Evolutionary conservation across 208 protist genomes (phyloP), one percentile per base, ranked within the genome.

Genomic region (Hexamita inflata): DNA sequence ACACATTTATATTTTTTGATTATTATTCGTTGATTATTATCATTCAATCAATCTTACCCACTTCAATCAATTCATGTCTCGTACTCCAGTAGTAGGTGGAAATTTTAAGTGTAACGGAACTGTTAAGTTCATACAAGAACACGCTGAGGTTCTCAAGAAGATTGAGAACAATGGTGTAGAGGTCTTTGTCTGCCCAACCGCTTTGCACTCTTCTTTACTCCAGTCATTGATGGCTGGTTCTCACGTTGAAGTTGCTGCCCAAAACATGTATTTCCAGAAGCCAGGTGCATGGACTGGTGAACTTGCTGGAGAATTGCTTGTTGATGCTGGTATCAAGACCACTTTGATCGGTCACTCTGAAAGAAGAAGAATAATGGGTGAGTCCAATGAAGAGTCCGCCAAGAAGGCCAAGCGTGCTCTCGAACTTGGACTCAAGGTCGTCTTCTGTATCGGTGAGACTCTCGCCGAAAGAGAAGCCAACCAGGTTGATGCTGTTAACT

Each of bases 311-410:
- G 82, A 85, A 7, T 94, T 95, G 84, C 75, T 96, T 35, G 89
- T 89, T 77, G 94, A 98, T 76, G 73, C 90, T 19, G 89, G 88
- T 67, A 61, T 94, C 49, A 75, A 93, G 39, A 95, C 87, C 87
- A 82, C 93, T 42, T 94, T 98, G 58, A 68, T 98, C 35, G 94
- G 94, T 68, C 94, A 98, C 86, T 92, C 87, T 80, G 95, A 98
- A 86, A 88, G 95, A 45, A 87, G 95, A 75, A 79, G 88, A 45
- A 89, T 95, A 84, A 84, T 68, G 41, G n/a, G 41, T n/a, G 75
- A 81, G 34, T 53, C 57, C 61, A 58, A 73, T 32, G 66, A 87
- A 65, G 26, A 93, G 7, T 85, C 95, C 58, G 91, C 88, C 15
- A 83, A 92, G 66, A 97, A 98, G 84, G 83, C 90, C 29, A 77